Conservation (phyloP, 768 basidiomycete species). For the Kwoniella mangroviensis region DNA sequence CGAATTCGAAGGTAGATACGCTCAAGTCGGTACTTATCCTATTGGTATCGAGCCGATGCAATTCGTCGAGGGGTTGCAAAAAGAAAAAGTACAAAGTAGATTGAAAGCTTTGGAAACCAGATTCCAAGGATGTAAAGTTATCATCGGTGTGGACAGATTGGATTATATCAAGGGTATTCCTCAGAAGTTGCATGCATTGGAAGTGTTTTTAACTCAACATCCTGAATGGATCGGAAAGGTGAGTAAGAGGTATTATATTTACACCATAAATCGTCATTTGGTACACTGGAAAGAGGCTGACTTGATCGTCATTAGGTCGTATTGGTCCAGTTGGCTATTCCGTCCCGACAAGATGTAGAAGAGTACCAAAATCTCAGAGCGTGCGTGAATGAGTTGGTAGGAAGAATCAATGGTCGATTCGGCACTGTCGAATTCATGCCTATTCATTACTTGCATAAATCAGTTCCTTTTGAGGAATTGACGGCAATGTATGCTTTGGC, state of each 20-base stretch:
- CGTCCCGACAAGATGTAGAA: conserved; percentile 96
- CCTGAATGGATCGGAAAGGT: conserved; percentile 99
- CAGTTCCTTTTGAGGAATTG: conserved; percentile 87
- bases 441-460: conserved; percentile 99
- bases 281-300: too few species aligned
- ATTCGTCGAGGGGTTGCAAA: conserved; percentile 85
- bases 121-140: conserved; percentile 92
- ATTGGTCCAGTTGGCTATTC: conserved; percentile 93
- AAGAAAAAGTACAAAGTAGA: conserved; percentile 77
- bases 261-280: too few species aligned
- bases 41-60: conserved; percentile 96
- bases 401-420: conserved; percentile 96
- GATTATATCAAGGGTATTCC: conserved; percentile 99
- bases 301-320: conserved; percentile 68
- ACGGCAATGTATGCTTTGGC: conserved; percentile 97
- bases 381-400: conserved; percentile 96
- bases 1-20: conserved; percentile 91
- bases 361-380: conserved; percentile 97
- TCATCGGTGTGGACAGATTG: conserved; percentile 95
- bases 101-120: conserved; percentile 81
- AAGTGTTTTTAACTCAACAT: conserved; percentile 94
- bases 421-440: conserved; percentile 99
- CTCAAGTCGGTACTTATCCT: conserved; percentile 97
- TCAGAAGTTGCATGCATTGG: conserved; percentile 94
- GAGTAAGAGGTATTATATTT: conserved; percentile 19